These are phyloP conservation scores for Cryptosporidium sp. DNA, from an alignment of 169 alveolate species.

Conservation along the genomic window DNA sequence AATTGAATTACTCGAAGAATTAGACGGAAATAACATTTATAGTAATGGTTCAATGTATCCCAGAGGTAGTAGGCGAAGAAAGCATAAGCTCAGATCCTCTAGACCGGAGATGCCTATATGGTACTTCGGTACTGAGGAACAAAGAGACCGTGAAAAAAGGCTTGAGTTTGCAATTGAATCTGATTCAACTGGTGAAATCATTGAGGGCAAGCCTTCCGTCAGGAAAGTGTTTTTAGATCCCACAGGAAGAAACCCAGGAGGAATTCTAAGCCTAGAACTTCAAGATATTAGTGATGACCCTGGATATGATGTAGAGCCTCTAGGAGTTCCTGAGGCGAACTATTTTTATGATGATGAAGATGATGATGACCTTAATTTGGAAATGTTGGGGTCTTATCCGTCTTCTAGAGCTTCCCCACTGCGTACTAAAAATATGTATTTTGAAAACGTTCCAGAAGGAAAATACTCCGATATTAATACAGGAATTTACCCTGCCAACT, in stretches of 20 bases:
- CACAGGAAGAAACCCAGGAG: slow-evolving; percentile 15
- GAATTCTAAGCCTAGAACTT: slow-evolving; percentile 20
- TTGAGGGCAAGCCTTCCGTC: slow-evolving; percentile 14
- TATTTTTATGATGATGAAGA: slow-evolving; percentile 42
- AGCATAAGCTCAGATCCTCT: slow-evolving; percentile 9
- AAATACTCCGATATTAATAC: not conserved
- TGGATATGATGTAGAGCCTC: slow-evolving; percentile 16
- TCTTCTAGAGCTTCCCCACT: slow-evolving; percentile 15
- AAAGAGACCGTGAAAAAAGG: slow-evolving; percentile 56
- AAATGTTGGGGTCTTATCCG: slow-evolving; percentile 44
- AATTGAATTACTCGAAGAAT: slow-evolving; percentile 34
- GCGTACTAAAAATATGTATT: not conserved
- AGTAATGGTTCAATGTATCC: not conserved
- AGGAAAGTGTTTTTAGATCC: slow-evolving; percentile 35
- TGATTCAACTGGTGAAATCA: slow-evolving; percentile 24
- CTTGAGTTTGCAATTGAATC: slow-evolving; percentile 54
- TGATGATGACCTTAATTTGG: slow-evolving; percentile 32
- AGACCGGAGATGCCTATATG: slow-evolving; percentile 57
- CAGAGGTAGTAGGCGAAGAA: not conserved
- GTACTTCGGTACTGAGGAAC: slow-evolving; percentile 70
- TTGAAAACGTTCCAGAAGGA: not conserved
- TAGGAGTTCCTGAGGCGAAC: not conserved
- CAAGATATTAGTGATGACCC: slow-evolving; percentile 40
- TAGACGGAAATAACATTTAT: not conserved
- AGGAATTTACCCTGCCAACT: slow-evolving; percentile 25